phyloP scores from a whole-genome alignment of 176 grass and related monocot species.

The Cocos nucifera region DNA sequence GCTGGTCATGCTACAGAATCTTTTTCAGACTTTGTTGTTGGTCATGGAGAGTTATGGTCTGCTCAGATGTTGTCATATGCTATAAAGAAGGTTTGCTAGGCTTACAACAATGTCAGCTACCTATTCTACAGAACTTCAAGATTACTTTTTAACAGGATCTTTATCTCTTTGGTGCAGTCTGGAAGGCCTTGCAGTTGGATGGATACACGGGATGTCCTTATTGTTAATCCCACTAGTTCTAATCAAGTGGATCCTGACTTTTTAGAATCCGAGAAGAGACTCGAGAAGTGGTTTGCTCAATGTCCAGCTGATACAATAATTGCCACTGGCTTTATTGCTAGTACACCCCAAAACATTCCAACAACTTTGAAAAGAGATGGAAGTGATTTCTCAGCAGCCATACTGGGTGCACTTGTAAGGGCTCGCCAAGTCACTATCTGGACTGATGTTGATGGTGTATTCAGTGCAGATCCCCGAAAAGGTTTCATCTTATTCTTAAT shows the following conservation, averaged over 20 bases:
- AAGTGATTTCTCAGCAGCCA: conserved; percentile 97
- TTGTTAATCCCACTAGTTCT: conserved; percentile 69
- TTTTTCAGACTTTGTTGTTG: conserved; percentile 95
- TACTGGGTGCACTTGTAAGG: conserved; percentile 69
- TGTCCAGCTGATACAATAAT: conserved; percentile 57
- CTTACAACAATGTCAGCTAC: no score
- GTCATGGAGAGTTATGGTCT: conserved; percentile 97
- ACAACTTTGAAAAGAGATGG: conserved; percentile 96
- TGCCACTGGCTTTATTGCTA: conserved; percentile 96
- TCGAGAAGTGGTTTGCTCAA: conserved; percentile 73
- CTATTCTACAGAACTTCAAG: no score
- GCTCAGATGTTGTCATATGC: conserved; percentile 80
- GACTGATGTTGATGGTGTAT: conserved; percentile 98
- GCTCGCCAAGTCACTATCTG: conserved; percentile 86
- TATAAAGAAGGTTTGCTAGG: conserved; percentile 64
- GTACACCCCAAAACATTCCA: conserved; percentile 64
- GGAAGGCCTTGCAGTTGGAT: conserved; percentile 83
- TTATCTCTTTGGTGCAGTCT: conserved; percentile 50
- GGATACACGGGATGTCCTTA: conserved; percentile 92
- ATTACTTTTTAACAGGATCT: no score
- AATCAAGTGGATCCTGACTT: conserved; percentile 88
- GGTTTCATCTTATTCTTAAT: conserved; percentile 33
- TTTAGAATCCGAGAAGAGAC: conserved; percentile 70
- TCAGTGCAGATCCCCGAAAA: conserved; percentile 99
- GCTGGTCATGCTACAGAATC: conserved; percentile 96